These are phyloP conservation scores for Circinella umbellata DNA, from an alignment of 371 early-diverging fungal genomes.

Conservation along the genomic window DNA sequence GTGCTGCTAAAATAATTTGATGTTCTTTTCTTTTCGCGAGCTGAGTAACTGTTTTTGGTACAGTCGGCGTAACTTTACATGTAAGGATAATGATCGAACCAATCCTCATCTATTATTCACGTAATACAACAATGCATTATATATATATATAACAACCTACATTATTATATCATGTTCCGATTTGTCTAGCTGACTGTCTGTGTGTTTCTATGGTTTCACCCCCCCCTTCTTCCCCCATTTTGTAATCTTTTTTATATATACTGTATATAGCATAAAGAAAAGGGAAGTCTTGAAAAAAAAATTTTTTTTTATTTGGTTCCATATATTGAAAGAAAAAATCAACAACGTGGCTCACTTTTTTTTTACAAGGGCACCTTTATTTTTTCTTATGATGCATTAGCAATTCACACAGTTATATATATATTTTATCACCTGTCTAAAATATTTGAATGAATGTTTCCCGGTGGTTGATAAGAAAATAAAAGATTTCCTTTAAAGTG, in stretches of 20 bases:
- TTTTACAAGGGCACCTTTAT: background rate
- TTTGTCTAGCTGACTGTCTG: background rate
- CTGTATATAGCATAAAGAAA: too few species aligned
- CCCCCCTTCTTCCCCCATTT: too few species aligned
- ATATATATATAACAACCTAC: background rate
- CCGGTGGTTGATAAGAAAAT: too few species aligned
- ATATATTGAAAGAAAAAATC: too few species aligned
- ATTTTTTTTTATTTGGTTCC: too few species aligned
- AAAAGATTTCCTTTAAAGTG: too few species aligned
- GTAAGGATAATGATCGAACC: conserved; percentile 7
- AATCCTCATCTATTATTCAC: background rate
- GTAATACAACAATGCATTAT: conserved; percentile 11
- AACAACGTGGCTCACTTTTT: background rate
- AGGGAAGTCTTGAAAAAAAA: too few species aligned
- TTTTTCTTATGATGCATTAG: background rate
- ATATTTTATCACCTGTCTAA: too few species aligned
- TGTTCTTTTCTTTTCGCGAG: background rate
- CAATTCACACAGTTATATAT: too few species aligned
- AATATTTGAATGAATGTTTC: too few species aligned
- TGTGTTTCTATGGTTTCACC: background rate
- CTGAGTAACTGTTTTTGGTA: conserved; percentile 1
- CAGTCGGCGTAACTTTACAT: background rate
- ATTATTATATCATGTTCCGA: background rate
- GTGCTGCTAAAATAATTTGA: too few species aligned
- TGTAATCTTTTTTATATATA: too few species aligned